phyloP scores from a whole-genome alignment of 176 grass and related monocot species.

The Neostapfia colusana region DNA sequence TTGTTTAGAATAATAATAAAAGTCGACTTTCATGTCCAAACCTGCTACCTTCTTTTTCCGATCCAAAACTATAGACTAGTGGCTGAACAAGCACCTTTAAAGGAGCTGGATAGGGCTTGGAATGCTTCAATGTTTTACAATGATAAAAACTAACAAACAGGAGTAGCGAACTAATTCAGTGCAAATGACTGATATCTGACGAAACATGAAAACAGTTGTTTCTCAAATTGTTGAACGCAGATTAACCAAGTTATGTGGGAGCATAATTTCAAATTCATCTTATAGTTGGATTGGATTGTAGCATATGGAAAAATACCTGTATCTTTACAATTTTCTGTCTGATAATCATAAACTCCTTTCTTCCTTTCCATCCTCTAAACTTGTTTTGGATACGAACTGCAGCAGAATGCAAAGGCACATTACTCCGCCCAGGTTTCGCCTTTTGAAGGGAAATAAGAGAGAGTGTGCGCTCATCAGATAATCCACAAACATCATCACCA shows the following conservation, averaged over 20 bases:
- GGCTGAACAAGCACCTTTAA: slow-evolving; percentile 4
- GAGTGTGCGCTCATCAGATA: slow-evolving; percentile 77
- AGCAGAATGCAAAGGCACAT: slow-evolving; percentile 67
- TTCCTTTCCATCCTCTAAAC: slow-evolving; percentile 98
- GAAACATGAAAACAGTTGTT: neutral
- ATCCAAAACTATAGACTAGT: slow-evolving; percentile 11
- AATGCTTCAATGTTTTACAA: neutral
- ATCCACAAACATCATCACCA: slow-evolving; percentile 73
- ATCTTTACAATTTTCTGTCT: slow-evolving; percentile 96
- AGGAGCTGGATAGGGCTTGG: neutral
- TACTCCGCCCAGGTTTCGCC: slow-evolving; percentile 57
- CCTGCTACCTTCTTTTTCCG: neutral
- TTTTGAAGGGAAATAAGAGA: slow-evolving; percentile 79
- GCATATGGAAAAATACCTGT: slow-evolving; percentile 62
- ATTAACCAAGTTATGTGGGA: neutral
- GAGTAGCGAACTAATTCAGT: neutral
- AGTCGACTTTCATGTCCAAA: neutral
- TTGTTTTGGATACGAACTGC: slow-evolving; percentile 97
- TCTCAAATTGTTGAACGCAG: neutral
- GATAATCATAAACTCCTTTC: slow-evolving; percentile 90
- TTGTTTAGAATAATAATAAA: neutral
- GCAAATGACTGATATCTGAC: neutral
- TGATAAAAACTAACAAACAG: neutral
- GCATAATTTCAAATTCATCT: neutral
- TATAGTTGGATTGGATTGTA: neutral